Base-by-base conservation (phyloP, 805 yeast genomes). In the Zygosaccharomyces bailii region DNA sequence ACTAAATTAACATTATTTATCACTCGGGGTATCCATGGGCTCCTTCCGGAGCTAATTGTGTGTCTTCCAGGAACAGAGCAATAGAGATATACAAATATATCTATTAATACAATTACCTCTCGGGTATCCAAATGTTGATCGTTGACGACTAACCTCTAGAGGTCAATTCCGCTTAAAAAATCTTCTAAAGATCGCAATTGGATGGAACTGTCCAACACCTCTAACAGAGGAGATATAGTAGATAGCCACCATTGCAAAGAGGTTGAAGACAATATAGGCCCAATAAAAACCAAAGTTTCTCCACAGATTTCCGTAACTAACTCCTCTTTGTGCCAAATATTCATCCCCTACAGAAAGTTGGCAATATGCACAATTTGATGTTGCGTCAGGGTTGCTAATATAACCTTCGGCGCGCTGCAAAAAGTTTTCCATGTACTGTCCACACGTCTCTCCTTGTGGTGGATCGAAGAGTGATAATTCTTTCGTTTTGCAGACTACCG, bases 391-490 rank as follows among this genome's bases (percentile, higher is more conserved):
- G 56, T 84, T 70, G 1, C 55, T 48, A 34, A 86, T 56, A 59
- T 84, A 82, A 4, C 95, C 96, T 13, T 72, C 53, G 18, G 61
- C 57, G 4, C 42, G 25, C 2, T 62, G 49, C 30, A 82, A 53
- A 61, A 70, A 83, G 1, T 57, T 47, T 4, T 55, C 63, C 55
- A 79, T 66, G 64, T 72, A 87, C 30, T 73, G 67, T 5, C 72
- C 75, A 67, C 96, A 86, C 2, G 90, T 82, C 57, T 64, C 61
- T 9, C 88, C 88, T 8, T 52, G 45, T 9, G 85, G 83, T 1
- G 86, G 81, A 25, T 67, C 58, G 48, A 79, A 63, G 40, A 66
- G 65, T 21, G 75, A 71, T 57, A 74, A 67, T 56, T 84, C 91
- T 11, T 53, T 49, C 2, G 44, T 50, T 5, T 65, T 50, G 61